Percentiles rank a stretch among this genome's conserved stretches.
phyloP scores from a whole-genome alignment of 2,329 filamentous ascomycete species.

The Hirsutella rhossiliensis region DNA sequence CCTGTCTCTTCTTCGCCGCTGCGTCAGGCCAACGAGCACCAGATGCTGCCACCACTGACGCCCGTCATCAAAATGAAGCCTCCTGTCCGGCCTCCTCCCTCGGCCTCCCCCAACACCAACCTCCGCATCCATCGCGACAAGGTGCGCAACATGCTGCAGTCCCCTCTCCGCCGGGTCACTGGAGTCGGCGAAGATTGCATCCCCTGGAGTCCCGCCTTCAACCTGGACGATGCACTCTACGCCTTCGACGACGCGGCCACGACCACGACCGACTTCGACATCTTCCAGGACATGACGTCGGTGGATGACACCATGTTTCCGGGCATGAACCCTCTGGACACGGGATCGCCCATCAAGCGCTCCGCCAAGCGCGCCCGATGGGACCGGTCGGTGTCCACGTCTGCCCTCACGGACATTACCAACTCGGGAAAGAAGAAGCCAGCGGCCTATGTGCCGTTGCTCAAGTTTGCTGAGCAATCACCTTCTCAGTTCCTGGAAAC shows the following conservation, averaged over 20 bases:
- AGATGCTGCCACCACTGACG: slow-evolving; percentile 66
- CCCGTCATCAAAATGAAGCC: slow-evolving; percentile 72
- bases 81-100: slow-evolving; percentile 44
- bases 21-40: slow-evolving; percentile 40
- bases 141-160: slow-evolving; percentile 71
- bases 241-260: slow-evolving; percentile 34
- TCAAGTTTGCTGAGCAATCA: slow-evolving; percentile 33
- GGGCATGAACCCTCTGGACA: slow-evolving; percentile 33
- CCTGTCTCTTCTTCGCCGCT: slow-evolving; percentile 58
- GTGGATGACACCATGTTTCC: slow-evolving; percentile 18
- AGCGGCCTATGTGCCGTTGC: slow-evolving; percentile 34
- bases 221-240: slow-evolving; percentile 45
- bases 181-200: slow-evolving; percentile 31
- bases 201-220: slow-evolving; percentile 57
- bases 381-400: slow-evolving; percentile 51
- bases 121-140: slow-evolving; percentile 76
- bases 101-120: slow-evolving; percentile 87
- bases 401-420: slow-evolving; percentile 49
- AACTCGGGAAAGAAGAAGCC: slow-evolving; percentile 39
- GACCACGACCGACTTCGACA: slow-evolving; percentile 46
- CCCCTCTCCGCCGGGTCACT: slow-evolving; percentile 45
- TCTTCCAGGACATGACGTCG: slow-evolving; percentile 36
- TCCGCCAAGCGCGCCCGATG: slow-evolving; percentile 46
- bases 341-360: slow-evolving; percentile 56
- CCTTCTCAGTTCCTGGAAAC: slow-evolving; percentile 34